phyloP scores from a whole-genome alignment of 164 flowering plant species.

The Taxillus chinensis region DNA sequence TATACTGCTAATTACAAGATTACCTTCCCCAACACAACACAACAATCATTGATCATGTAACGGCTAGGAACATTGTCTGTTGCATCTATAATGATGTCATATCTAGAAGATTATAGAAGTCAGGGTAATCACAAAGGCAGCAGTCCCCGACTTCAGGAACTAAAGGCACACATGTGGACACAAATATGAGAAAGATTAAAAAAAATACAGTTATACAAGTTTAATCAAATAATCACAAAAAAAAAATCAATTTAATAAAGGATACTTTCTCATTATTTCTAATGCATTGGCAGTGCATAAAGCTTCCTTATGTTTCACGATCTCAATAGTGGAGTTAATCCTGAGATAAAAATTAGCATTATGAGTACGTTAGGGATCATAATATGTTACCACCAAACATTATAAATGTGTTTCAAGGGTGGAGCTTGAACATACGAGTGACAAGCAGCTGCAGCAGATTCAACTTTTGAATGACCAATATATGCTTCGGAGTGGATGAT shows the following conservation, averaged over 20 bases:
- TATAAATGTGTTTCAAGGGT: neutral
- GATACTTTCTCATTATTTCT: slow-evolving; percentile 88
- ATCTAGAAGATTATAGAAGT: slow-evolving; percentile 40
- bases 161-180: neutral
- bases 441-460: slow-evolving; percentile 95
- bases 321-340: slow-evolving; percentile 69
- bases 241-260: slow-evolving; percentile 12
- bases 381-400: neutral
- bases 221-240: no score
- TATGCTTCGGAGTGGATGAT: slow-evolving; percentile 83
- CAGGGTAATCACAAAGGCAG: slow-evolving; percentile 16
- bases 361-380: neutral
- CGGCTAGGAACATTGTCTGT: slow-evolving; percentile 94
- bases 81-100: slow-evolving; percentile 84
- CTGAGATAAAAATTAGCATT: slow-evolving; percentile 22
- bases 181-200: neutral
- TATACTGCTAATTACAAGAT: neutral
- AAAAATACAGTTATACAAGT: no score
- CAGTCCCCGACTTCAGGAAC: neutral
- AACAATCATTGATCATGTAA: slow-evolving; percentile 89
- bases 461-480: slow-evolving; percentile 82
- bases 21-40: slow-evolving; percentile 91
- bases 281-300: slow-evolving; percentile 74
- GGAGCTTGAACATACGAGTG: slow-evolving; percentile 44
- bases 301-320: slow-evolving; percentile 70